A percentile compares a stretch with the other conserved stretches of the same genome.
Evolutionary conservation across 2,329 filamentous ascomycete species (phyloP).

Genomic region (Thermothelomyces thermophilus): DNA sequence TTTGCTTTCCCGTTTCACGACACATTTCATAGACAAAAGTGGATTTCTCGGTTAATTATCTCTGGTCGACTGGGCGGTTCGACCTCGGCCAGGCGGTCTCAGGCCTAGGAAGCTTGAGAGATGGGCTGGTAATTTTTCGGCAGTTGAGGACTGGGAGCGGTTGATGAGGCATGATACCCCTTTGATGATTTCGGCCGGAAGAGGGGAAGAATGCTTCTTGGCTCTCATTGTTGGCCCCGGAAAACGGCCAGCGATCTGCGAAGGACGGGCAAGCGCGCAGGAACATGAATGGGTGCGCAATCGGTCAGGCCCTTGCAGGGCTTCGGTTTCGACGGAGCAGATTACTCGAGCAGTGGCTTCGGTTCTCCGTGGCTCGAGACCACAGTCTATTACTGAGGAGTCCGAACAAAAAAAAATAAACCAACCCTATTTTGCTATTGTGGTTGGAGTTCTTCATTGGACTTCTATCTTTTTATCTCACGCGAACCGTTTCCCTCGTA

Average conservation of each 20-base stretch:
- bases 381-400: slow-evolving; percentile 23
- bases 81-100: slow-evolving; percentile 19
- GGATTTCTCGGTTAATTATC: slow-evolving; percentile 51
- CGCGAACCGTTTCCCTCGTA: no score
- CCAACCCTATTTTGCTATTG: slow-evolving; percentile 10
- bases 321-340: slow-evolving; percentile 16
- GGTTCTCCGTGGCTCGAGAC: slow-evolving; percentile 23
- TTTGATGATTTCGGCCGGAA: slow-evolving; percentile 23
- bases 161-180: slow-evolving; percentile 28
- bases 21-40: slow-evolving; percentile 55
- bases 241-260: slow-evolving; percentile 21
- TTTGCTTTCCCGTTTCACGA: slow-evolving; percentile 24
- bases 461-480: not conserved
- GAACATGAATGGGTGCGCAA: slow-evolving; percentile 15
- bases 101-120: slow-evolving; percentile 17
- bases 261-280: slow-evolving; percentile 16
- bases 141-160: slow-evolving; percentile 23
- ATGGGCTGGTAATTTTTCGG: slow-evolving; percentile 27
- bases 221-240: slow-evolving; percentile 20
- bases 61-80: slow-evolving; percentile 36
- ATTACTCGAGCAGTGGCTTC: slow-evolving; percentile 16
- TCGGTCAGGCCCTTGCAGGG: slow-evolving; percentile 21
- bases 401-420: slow-evolving; percentile 17
- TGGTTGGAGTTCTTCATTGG: not conserved
- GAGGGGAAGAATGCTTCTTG: slow-evolving; percentile 17